A percentile compares a stretch with the other conserved stretches of the same genome.
These are phyloP conservation scores for Leishmania amazonensis DNA, from an alignment of 208 protist genomes.

Conservation along the genomic window DNA sequence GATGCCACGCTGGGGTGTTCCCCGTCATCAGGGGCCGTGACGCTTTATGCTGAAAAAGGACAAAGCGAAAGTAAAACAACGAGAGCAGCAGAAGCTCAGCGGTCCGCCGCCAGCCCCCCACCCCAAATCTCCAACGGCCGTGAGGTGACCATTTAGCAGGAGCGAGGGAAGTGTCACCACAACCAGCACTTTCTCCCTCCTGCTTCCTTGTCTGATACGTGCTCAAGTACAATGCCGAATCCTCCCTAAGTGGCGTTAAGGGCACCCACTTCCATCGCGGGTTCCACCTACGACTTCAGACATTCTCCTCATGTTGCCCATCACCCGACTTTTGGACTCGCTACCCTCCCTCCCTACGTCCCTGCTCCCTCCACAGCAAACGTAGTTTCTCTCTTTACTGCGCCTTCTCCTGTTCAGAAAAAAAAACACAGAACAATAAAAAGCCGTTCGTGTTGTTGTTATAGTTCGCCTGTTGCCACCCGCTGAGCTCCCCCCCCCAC, in stretches of 20 bases:
- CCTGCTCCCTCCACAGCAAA: not conserved
- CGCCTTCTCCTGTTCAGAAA: not conserved
- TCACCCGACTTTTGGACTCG: not conserved
- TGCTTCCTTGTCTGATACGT: not conserved
- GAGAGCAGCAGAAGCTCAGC: not conserved
- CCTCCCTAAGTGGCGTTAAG: not conserved
- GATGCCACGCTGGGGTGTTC: not conserved
- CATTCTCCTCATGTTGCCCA: not conserved
- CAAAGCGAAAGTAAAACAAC: not conserved
- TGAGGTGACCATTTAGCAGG: not conserved
- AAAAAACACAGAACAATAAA: not conserved
- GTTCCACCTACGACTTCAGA: not conserved
- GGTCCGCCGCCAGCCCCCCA: too few species aligned
- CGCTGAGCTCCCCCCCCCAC: not conserved
- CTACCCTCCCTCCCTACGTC: not conserved
- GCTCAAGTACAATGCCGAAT: not conserved
- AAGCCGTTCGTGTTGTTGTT: not conserved
- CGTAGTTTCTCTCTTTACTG: not conserved
- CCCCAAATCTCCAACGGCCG: not conserved
- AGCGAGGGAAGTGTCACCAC: not conserved
- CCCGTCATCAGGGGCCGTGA: not conserved
- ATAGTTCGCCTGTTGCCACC: not conserved
- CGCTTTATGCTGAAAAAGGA: not conserved
- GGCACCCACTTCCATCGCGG: not conserved
- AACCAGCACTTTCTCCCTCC: not conserved